Base-by-base conservation (phyloP, 352 stramenopile species). In the Pythium monospermum region DNA sequence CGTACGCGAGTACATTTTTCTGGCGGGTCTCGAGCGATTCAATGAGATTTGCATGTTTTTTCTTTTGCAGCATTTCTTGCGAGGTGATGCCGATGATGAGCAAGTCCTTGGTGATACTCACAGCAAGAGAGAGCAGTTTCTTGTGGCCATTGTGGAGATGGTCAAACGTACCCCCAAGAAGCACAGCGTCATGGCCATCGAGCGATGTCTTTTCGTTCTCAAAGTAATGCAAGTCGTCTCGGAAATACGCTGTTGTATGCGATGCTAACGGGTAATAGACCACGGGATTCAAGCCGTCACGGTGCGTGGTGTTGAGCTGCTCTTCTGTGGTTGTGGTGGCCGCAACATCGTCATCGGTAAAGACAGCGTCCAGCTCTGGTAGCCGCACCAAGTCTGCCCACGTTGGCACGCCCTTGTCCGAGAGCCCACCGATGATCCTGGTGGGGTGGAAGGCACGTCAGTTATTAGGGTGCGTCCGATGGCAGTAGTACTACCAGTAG, bases 71-170 rank as follows among this genome's bases (percentile, higher is more conserved):
- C 82, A 96, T 93, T 31, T 58, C 65, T 42, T 83, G 76, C 22
- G 67, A 69, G 10, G 85, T 96, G 32, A 96, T 82, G 7, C 87
- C 87, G 30, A 96, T 54, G 16, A 92, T 51, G 36, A 95, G 64
- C 1, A 26, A 41, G 19, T 53, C 49, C 12, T 41, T 39, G 32
- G 75, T 87, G 49, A 92, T 70, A 50, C 66, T 71, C 6, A 71
- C 74, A 0, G 85, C 86, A 16, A 93, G 54, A 19, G 80, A 90
- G 22, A 96, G 68, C 18, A 96, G 57, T 54, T 95, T 95, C 65
- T 91, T 95, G 72, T 96, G 87, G 16, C 87, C 87, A 44, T 94
- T 95, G 68, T 96, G 87, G 25, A 96, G 69, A 43, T 92, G 78
- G 58, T 96, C 87, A 57, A 96, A 96, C 26, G 85, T 96, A 30